These are phyloP conservation scores for Neoboletus subvelutipes DNA, from an alignment of 768 basidiomycete genomes.

Conservation along the genomic window DNA sequence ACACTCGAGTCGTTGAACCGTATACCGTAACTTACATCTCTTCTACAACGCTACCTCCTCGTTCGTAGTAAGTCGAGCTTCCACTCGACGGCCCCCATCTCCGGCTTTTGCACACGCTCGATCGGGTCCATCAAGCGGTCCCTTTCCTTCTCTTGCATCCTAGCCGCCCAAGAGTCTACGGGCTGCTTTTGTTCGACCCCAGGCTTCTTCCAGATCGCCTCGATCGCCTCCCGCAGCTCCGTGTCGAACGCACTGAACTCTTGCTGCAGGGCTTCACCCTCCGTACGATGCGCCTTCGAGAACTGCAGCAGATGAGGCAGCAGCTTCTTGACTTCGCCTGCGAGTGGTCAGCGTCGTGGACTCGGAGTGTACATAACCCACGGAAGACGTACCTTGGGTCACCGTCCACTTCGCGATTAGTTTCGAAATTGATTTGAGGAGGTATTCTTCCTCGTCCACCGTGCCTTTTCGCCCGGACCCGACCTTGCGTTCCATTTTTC, in stretches of 20 bases:
- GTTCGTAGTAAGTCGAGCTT: constrained; percentile 22
- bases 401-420: constrained; percentile 60
- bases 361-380: too few relatives aligned
- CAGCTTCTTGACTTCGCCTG: constrained; percentile 67
- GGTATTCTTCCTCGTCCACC: constrained; percentile 93
- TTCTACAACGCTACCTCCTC: not conserved
- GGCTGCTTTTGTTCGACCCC: constrained; percentile 26
- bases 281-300: constrained; percentile 62
- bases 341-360: not conserved
- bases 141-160: constrained; percentile 56
- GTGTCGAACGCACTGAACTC: constrained; percentile 55
- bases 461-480: constrained; percentile 92
- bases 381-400: constrained; percentile 52
- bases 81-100: constrained; percentile 24
- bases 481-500: constrained; percentile 83
- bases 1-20: not conserved
- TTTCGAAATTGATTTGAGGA: constrained; percentile 80
- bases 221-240: constrained; percentile 55
- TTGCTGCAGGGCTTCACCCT: constrained; percentile 63
- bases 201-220: constrained; percentile 63
- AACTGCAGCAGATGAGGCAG: constrained; percentile 78
- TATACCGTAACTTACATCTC: not conserved
- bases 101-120: constrained; percentile 55
- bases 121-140: constrained; percentile 47
- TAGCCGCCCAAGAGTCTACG: constrained; percentile 47